A percentile compares a stretch with the other conserved stretches of the same genome.
phyloP scores from a whole-genome alignment of 441 rosid species.

The Croton laevigatus region DNA sequence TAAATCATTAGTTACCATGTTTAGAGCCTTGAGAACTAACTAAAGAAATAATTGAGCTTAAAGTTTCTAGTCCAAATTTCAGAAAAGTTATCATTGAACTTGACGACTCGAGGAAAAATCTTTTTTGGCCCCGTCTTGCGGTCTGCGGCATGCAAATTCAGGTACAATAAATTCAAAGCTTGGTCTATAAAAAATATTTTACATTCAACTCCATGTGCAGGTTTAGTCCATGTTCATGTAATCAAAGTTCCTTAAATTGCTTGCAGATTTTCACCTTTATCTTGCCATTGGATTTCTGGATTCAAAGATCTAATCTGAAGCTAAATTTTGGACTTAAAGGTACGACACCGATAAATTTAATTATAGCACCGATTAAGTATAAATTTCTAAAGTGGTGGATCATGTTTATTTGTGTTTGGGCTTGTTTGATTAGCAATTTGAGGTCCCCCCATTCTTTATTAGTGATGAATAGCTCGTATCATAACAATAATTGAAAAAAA shows the following conservation, averaged over 20 bases:
- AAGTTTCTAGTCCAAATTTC: not conserved
- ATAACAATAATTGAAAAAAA: not conserved
- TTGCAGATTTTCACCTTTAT: constrained; percentile 1
- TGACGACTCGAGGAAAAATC: constrained; percentile 3
- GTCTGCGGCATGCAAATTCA: not conserved
- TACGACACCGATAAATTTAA: not conserved
- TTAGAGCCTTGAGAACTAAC: not conserved
- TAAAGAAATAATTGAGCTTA: not conserved
- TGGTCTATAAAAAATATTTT: not conserved
- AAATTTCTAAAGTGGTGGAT: not conserved
- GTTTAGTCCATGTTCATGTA: not conserved
- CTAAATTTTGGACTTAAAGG: not conserved
- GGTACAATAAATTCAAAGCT: constrained; percentile 1
- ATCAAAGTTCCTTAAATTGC: not conserved
- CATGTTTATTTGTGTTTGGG: not conserved
- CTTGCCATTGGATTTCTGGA: not conserved
- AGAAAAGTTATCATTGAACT: not conserved
- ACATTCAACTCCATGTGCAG: constrained; percentile 5
- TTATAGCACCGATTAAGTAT: constrained; percentile 3
- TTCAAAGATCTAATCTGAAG: not conserved
- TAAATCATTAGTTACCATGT: not conserved
- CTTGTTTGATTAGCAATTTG: not conserved
- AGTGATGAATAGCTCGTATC: not conserved
- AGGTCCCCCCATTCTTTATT: not conserved
- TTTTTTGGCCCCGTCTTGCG: not conserved